Evolutionary conservation across 768 basidiomycete species (phyloP), one percentile per base, ranked within the genome.

Genomic region (Albatrellus ellisii): DNA sequence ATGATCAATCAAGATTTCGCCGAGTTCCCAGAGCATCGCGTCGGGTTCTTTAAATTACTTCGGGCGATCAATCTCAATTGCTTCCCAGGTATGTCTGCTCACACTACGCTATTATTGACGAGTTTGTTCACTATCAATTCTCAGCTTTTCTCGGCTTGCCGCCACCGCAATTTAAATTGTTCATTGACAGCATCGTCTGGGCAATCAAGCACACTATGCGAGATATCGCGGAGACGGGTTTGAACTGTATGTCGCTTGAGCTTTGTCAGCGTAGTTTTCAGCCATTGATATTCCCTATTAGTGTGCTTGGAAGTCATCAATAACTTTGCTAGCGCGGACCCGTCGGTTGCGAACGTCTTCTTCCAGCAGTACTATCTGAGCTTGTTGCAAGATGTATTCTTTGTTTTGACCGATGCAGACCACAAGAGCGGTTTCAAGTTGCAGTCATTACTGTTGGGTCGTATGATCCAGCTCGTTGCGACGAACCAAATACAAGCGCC

Each of bases 131-230:
- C 24, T 11, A 10, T 10, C 11, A 4, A 1, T 10, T 20, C 10
- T 29, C 47, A 85, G 91, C 91, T 5, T 65, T 97, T 35, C 72
- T 94, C 43, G 76, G 75, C 20, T 72, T 95, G 46, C 88, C 90
- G n/a, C 83, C 90, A 8, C 62, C 71, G 35, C 88, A 95, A 62
- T 97, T 98, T 73, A 97, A 95, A 65, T 66, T 98, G 45, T 85
- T 95, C 61, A 97, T 95, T 78, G 94, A 98, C 60, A 91, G 89
- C 46, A 85, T 97, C 50, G 82, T 94, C 39, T 99, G 95, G 94
- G 94, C 91, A n/a, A 94, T 97, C 68, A 99, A 99, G 62, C 95
- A 99, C 65, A 97, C 89, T 12, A 91, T 95, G 89, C 77, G 94
- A 42, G 94, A 98, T 60, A 95, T 99, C 47, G 88, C 90, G 4